Evolutionary conservation across 352 stramenopile genomes (phyloP), one percentile per base, ranked within the genome.

Genomic region (Globisporangium camurandrum): DNA sequence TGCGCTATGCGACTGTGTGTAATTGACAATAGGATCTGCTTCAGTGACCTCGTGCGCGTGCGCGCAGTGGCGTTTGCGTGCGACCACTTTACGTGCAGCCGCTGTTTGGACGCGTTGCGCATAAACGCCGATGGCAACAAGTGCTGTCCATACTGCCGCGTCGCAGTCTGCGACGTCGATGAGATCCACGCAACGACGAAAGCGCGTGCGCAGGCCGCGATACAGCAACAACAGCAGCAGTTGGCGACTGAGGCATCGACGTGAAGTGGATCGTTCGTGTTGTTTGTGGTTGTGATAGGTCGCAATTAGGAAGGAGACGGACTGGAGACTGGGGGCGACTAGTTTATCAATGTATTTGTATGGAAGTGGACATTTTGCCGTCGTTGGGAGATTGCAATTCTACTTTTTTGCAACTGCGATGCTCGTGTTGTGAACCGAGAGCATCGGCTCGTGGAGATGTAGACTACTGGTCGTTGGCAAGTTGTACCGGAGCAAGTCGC

Each of bases 131-230:
- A 64, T n/a, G 71, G 72, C 2, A 52, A 72, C 40, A 87, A 87
- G 45, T 79, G 69, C 47, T 87, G 75, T 22, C 75, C 75, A 3
- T 87, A 85, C 50, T 87, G 75, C 56, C 62, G 75, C 26, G 27
- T 69, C 47, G 57, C 68, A 17, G 71, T 78, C 12, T 31, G 33
- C 36, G 41, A 56, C 4, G 55, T 60, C 0, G 60, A 75, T n/a
- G 55, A 73, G 44, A 73, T 78, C 27, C 66, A 78, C 62, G 73
- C 73, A 57, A 65, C 68, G 40, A 78, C 68, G 11, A 78, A 78
- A 53, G 46, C 70, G 33, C 59, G 50, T 30, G 68, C 68, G n/a
- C n/a, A n/a, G n/a, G n/a, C n/a, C n/a, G n/a, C n/a, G n/a, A n/a
- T n/a, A n/a, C n/a, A n/a, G n/a, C n/a, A n/a, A n/a, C n/a, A n/a